Base-by-base conservation (phyloP, 148 eudicot species). In the Heliosperma pusillum region DNA sequence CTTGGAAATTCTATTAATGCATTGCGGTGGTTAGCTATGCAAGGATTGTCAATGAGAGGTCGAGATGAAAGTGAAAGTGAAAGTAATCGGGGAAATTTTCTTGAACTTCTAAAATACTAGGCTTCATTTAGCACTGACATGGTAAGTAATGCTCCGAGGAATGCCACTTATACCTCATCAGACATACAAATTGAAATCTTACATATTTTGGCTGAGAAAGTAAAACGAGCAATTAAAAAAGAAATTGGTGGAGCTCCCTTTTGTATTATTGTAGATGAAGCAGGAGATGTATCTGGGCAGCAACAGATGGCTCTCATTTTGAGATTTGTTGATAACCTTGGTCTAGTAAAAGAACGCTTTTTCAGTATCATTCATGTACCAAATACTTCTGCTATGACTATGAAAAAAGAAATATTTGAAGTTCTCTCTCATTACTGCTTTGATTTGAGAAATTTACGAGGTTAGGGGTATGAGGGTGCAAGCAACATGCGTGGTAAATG, bases 381-480 rank as follows among this genome's bases (percentile, higher is more conserved):
- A n/a, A n/a, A n/a, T n/a, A n/a, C n/a, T n/a, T 30, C 3, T 20
- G 20, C 71, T n/a, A n/a, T 55, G 26, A 75, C 65, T 12, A 20
- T 75, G 53, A 65, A 75, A 20, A 29, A 52, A 9, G 53, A n/a
- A 2, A 65, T 75, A 3, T 24, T 27, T n/a, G 8, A 8, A 27
- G 24, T n/a, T 29, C 52, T 66, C 15, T 52, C 63, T 63, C 29
- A 7, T 0, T 70, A 75, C 22, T 20, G 29, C 12, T 53, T 75
- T 7, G 19, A 12, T 7, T 3, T 66, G 10, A 7, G 22, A 20
- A 53, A 75, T 36, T 7, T 75, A 10, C 20, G 64, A 3, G 78
- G 78, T 2, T 63, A 66, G 64, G 78, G n/a, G n/a, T n/a, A n/a
- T 45, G 66, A 75, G 33, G 78, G 66, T 33, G 71, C n/a, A n/a